Base-by-base conservation (phyloP, 169 alveolate genomes). In the Plasmodium vinckei region DNA sequence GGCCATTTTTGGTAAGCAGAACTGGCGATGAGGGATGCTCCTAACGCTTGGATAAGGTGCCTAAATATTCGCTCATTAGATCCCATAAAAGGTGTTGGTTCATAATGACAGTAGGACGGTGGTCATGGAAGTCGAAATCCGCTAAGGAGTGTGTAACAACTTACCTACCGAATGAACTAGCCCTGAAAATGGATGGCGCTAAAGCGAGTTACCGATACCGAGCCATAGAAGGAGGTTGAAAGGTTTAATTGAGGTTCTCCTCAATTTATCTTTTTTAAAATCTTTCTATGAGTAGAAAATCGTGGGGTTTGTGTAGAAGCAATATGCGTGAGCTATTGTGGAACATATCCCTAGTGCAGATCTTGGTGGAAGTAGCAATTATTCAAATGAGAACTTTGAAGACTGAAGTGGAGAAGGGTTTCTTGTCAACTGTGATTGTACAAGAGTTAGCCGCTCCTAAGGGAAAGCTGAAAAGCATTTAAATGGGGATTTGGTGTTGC, bases 351-450 rank as follows among this genome's bases (percentile, higher is more conserved):
- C 95, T 93, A 27, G 98, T 96, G 98, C 98, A 95, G 98, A 94
- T 95, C 97, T 94, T 96, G 98, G 98, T 95, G 97, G 97, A 94
- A 94, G 97, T 96, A 96, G 97, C 97, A 95, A 95, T n/a, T 68
- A 95, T 95, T 95, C 97, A 94, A 93, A 92, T 93, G 98, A 95
- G 95, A 95, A 94, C 97, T 93, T 95, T 95, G 98, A 95, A 95
- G 98, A 92, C 97, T 95, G 97, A 95, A 94, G 97, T 95, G 97
- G 98, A 95, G 97, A 96, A 96, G 98, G 98, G 94, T 95, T 94
- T 96, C 97, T 93, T 89, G 97, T 87, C 95, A 94, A 95, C 97
- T 93, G 97, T 96, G 94, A 65, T 94, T 95, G 98, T 94, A 92
- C 97, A 94, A 92, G 96, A 96, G 97, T 94, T 94, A 94, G 97